A percentile compares a stretch with the other conserved stretches of the same genome.
These are phyloP conservation scores for Oryza rufipogon DNA, from an alignment of 176 grass and related monocot genomes.

Conservation along the genomic window DNA sequence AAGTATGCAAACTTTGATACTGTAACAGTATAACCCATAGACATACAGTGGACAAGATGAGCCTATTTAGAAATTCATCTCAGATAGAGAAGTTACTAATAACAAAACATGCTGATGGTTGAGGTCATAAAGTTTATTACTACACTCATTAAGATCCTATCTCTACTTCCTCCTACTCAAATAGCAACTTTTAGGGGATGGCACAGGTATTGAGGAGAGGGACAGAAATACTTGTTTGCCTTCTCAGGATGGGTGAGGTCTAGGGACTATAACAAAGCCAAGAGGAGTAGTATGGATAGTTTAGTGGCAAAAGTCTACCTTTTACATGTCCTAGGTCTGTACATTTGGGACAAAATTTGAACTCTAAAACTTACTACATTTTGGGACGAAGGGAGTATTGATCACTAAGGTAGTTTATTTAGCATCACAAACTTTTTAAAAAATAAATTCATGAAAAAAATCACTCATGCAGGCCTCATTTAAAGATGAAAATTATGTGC, in stretches of 20 bases:
- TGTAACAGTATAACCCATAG: no score
- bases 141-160: neutral
- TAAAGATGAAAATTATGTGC: neutral
- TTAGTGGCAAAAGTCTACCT: no score
- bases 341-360: no score
- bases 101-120: neutral
- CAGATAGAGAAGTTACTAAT: neutral
- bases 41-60: neutral
- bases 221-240: no score
- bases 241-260: no score
- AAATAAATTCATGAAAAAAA: slow-evolving; percentile 21
- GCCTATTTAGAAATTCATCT: neutral
- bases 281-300: no score
- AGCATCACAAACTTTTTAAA: neutral
- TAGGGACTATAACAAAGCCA: no score
- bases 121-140: neutral
- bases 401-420: neutral
- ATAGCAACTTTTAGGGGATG: no score
- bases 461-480: neutral
- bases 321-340: no score
- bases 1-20: no score
- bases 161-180: neutral
- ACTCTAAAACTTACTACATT: no score
- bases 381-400: neutral
- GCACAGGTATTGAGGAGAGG: no score